Evolutionary conservation across 1,284 basidiomycete species (phyloP).

Genomic region (Termitomyces sp.): DNA sequence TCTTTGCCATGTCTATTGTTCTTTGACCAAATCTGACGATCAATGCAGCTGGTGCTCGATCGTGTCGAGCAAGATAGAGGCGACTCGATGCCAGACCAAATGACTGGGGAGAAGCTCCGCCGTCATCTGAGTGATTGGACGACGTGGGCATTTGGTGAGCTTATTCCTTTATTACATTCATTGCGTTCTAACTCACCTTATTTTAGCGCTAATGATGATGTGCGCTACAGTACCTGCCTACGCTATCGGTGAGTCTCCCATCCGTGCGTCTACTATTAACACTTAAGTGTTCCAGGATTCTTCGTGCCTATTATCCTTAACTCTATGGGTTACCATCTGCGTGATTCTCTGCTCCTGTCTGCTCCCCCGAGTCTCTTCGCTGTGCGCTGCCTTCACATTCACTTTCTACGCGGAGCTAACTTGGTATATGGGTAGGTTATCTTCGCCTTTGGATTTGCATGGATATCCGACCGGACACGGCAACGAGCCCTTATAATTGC

Average conservation of each 20-base stretch:
- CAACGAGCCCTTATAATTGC: constrained; percentile 32
- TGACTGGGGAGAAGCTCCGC: background rate
- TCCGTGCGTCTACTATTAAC: background rate
- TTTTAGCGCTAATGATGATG: constrained; percentile 31
- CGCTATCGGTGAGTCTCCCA: constrained; percentile 25
- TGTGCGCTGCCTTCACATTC: constrained; percentile 20
- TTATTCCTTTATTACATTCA: background rate
- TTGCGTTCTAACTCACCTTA: background rate
- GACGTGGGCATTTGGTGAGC: constrained; percentile 41
- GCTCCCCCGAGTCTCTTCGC: constrained; percentile 33
- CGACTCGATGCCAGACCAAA: constrained; percentile 2
- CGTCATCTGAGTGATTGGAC: constrained; percentile 5
- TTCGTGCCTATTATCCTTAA: constrained; percentile 35
- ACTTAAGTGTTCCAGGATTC: constrained; percentile 18
- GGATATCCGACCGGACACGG: constrained; percentile 31
- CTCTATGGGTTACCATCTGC: constrained; percentile 35
- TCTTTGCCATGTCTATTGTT: constrained; percentile 15
- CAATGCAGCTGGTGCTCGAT: background rate
- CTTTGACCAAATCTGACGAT: background rate
- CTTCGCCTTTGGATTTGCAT: constrained; percentile 30
- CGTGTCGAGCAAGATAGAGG: constrained; percentile 5
- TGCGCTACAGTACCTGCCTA: constrained; percentile 34
- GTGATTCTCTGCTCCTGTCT: constrained; percentile 25
- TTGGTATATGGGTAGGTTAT: constrained; percentile 21
- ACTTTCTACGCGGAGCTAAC: background rate